A percentile compares a stretch with the other conserved stretches of the same genome.
phyloP scores from a whole-genome alignment of 352 stramenopile genomes.

The Stephanocyclus meneghinianus region DNA sequence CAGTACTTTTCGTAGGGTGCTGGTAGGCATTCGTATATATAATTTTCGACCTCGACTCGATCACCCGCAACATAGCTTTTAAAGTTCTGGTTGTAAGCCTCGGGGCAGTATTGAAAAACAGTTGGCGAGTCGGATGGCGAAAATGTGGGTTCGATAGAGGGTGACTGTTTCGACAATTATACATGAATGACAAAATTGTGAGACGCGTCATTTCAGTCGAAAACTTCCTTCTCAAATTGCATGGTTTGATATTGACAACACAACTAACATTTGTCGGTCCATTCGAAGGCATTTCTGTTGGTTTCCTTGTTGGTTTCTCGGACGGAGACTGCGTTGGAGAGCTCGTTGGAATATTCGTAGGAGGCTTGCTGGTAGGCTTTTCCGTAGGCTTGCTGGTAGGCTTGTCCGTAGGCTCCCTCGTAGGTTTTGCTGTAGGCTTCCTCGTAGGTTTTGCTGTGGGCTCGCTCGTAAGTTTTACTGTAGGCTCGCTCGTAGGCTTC shows the following conservation, averaged over 20 bases:
- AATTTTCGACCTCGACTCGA: slow-evolving; percentile 6
- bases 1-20: slow-evolving; percentile 17
- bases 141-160: background rate
- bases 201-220: background rate
- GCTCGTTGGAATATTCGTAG: background rate
- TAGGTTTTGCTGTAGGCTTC: no score
- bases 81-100: background rate
- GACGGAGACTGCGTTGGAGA: background rate
- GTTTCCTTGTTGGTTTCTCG: background rate
- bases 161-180: background rate
- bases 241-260: no score
- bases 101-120: slow-evolving; percentile 4
- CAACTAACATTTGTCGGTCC: background rate
- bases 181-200: background rate
- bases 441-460: background rate
- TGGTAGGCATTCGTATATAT: slow-evolving; percentile 18
- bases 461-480: background rate
- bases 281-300: background rate
- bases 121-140: slow-evolving; percentile 1
- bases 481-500: background rate
- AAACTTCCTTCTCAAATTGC: background rate
- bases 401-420: background rate
- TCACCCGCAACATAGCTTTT: slow-evolving; percentile 12
- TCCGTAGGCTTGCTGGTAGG: background rate
- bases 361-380: background rate